A percentile compares a stretch with the other conserved stretches of the same genome.
phyloP scores from a whole-genome alignment of 371 early-diverging fungal species.

The Lichtheimia ornata region DNA sequence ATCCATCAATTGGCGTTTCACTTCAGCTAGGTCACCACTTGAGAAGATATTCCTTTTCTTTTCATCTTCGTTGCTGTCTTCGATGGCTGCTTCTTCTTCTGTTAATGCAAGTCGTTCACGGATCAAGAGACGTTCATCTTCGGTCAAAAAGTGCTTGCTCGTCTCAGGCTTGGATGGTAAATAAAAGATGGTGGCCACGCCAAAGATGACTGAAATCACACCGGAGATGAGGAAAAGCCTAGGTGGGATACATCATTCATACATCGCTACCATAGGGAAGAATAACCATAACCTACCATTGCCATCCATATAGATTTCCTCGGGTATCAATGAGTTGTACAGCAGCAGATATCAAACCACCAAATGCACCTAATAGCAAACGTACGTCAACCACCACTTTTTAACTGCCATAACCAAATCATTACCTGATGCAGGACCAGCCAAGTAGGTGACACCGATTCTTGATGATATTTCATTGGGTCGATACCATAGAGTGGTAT shows the following conservation, averaged over 20 bases:
- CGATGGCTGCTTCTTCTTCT: background rate
- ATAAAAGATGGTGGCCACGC: conserved; percentile 38
- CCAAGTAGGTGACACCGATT: conserved; percentile 48
- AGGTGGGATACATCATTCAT: background rate
- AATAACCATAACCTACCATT: conserved; percentile 26
- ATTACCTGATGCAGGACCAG: conserved; percentile 44
- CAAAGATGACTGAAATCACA: conserved; percentile 38
- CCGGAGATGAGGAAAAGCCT: conserved; percentile 46
- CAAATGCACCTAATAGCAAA: conserved; percentile 32
- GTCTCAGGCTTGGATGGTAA: conserved; percentile 46
- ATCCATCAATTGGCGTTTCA: conserved; percentile 30
- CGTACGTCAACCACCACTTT: too few species aligned
- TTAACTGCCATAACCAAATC: background rate
- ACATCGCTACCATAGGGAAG: background rate
- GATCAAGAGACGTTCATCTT: conserved; percentile 31
- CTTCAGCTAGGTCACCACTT: conserved; percentile 19
- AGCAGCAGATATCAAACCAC: conserved; percentile 50
- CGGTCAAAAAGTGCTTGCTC: conserved; percentile 39
- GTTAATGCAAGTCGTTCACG: conserved; percentile 20
- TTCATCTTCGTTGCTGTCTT: conserved; percentile 3
- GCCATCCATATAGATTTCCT: conserved; percentile 50
- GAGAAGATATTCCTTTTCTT: conserved; percentile 8
- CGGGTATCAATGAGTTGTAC: conserved; percentile 46
- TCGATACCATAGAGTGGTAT: conserved; percentile 51
- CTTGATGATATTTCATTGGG: conserved; percentile 47